Conservation (phyloP, 306 rosid genomes). For the Alnus rubra region DNA sequence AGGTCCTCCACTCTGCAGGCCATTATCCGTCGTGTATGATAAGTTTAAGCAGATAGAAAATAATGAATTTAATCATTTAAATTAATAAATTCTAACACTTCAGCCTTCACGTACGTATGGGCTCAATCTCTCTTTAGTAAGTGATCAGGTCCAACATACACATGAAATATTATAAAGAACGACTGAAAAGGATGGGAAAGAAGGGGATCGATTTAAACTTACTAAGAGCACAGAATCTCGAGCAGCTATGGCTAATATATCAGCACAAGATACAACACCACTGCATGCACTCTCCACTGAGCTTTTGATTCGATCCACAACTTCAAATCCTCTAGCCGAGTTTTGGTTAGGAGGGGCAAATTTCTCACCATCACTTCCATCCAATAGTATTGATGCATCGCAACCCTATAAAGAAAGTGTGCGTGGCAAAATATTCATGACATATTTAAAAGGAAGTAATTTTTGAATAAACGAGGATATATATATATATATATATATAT, state of each 20-base stretch:
- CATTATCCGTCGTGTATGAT: not conserved
- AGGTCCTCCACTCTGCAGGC: slow-evolving; percentile 77
- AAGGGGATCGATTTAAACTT: slow-evolving; percentile 7
- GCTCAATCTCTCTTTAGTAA: no score
- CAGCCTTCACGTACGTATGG: no score
- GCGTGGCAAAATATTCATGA: not conserved
- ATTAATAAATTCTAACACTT: no score
- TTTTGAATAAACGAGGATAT: not conserved
- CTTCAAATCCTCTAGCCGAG: slow-evolving; percentile 79
- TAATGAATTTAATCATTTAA: no score
- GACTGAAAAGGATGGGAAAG: no score
- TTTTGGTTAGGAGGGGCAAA: slow-evolving; percentile 65
- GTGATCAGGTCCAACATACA: no score
- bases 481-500: no score
- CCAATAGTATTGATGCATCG: slow-evolving; percentile 77
- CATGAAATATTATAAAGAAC: no score
- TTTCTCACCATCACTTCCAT: slow-evolving; percentile 63
- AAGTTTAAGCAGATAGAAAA: not conserved
- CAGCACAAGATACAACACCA: slow-evolving; percentile 89
- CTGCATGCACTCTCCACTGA: slow-evolving; percentile 73
- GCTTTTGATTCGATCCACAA: slow-evolving; percentile 69
- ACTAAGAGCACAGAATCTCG: slow-evolving; percentile 81
- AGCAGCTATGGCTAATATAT: slow-evolving; percentile 75
- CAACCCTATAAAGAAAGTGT: slow-evolving; percentile 58
- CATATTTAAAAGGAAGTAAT: not conserved